These are phyloP conservation scores for Phyllosticta citrichinensis DNA, from an alignment of 2,329 filamentous ascomycete genomes.

Conservation along the genomic window DNA sequence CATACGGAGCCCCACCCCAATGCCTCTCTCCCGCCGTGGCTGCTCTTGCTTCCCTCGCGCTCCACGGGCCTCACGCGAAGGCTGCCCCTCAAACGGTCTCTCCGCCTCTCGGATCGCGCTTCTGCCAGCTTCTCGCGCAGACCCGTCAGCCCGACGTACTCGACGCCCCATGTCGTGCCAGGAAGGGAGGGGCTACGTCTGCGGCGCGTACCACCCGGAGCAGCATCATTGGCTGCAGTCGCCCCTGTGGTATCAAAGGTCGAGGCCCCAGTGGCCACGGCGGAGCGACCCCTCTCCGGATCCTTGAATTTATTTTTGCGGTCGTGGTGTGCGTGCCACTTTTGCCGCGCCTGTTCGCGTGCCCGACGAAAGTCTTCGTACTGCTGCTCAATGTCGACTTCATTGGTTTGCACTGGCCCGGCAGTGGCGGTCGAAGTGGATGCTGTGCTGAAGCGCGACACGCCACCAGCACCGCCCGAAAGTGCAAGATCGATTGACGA, in stretches of 20 bases:
- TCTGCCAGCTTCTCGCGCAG: slow-evolving; percentile 39
- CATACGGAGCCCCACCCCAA: not conserved
- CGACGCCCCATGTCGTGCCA: slow-evolving; percentile 29
- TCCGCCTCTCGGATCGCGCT: slow-evolving; percentile 40
- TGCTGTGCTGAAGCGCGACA: not conserved
- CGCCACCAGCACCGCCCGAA: not conserved
- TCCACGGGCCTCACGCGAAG: slow-evolving; percentile 32
- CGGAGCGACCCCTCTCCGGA: not conserved
- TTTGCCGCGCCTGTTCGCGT: not conserved
- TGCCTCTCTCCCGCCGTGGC: not conserved
- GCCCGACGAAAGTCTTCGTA: not conserved
- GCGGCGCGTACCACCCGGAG: not conserved
- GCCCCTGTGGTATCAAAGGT: not conserved
- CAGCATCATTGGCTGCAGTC: not conserved
- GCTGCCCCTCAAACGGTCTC: slow-evolving; percentile 43
- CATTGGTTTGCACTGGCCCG: not conserved
- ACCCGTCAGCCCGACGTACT: slow-evolving; percentile 41
- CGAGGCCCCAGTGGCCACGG: not conserved
- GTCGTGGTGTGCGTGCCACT: not conserved
- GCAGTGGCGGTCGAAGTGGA: not conserved
- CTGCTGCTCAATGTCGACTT: not conserved
- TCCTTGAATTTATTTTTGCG: not conserved
- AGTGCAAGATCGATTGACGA: not conserved
- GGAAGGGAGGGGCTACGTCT: slow-evolving; percentile 18
- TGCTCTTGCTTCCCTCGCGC: not conserved